Evolutionary conservation across 2,329 filamentous ascomycete genomes (phyloP).

Genomic region (Ophiostoma perfectum): DNA sequence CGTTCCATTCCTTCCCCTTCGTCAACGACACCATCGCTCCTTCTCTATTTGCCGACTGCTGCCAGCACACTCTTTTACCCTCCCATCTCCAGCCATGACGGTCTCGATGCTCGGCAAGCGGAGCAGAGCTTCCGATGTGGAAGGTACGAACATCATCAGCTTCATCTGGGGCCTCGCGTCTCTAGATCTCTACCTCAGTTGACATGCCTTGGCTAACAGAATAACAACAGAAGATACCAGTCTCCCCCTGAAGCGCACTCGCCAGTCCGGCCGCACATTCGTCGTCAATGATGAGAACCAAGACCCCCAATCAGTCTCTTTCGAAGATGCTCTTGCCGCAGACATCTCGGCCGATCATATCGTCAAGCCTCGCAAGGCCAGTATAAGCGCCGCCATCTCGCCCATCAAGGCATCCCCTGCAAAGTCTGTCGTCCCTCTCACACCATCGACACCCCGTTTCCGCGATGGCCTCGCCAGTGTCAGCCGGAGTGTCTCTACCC

Average conservation of each 20-base stretch:
- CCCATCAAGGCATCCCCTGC: slow-evolving; percentile 17
- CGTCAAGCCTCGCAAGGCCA: slow-evolving; percentile 18
- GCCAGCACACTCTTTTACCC: background rate
- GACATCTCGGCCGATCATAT: slow-evolving; percentile 27
- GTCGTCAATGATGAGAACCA: slow-evolving; percentile 62
- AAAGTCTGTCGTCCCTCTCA: slow-evolving; percentile 45
- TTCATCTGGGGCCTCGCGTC: background rate
- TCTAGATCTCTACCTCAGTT: background rate
- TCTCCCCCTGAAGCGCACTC: slow-evolving; percentile 43
- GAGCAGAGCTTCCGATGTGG: slow-evolving; percentile 13
- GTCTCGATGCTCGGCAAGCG: slow-evolving; percentile 24
- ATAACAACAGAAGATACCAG: slow-evolving; percentile 13
- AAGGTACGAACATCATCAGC: slow-evolving; percentile 18
- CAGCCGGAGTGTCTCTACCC: slow-evolving; percentile 15
- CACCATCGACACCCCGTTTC: slow-evolving; percentile 69
- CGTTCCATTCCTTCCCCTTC: background rate
- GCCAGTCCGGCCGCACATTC: slow-evolving; percentile 40
- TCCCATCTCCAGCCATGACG: slow-evolving; percentile 15
- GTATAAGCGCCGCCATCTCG: slow-evolving; percentile 17
- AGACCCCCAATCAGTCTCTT: slow-evolving; percentile 46
- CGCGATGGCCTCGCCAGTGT: slow-evolving; percentile 59
- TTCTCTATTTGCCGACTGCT: background rate
- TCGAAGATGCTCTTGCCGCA: slow-evolving; percentile 35
- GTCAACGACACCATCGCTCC: background rate
- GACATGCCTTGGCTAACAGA: background rate